Conservation (phyloP, 805 yeast species). For the Cyberlindnera mrakii region DNA sequence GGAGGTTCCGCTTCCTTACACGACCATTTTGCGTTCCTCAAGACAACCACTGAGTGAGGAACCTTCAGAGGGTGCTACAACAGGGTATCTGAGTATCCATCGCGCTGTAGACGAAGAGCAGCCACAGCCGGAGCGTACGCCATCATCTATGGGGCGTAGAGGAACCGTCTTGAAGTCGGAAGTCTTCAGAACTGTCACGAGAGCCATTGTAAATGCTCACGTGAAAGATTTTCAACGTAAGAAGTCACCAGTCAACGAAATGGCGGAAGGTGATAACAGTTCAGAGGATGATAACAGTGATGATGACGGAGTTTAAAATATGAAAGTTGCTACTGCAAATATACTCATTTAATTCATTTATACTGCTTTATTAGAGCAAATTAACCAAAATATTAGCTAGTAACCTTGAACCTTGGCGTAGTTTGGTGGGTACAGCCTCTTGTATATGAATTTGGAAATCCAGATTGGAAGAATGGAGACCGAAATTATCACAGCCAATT, state of each 20-base stretch:
- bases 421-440: constrained; percentile 84
- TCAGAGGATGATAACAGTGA: constrained; percentile 28
- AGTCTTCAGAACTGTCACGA: constrained; percentile 39
- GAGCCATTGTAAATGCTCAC: constrained; percentile 67
- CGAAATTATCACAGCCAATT: constrained; percentile 52
- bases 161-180: constrained; percentile 15
- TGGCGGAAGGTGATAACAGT: constrained; percentile 13
- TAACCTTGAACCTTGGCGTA: constrained; percentile 94
- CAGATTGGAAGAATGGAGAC: constrained; percentile 85
- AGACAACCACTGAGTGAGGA: constrained; percentile 10
- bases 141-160: constrained; percentile 6
- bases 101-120: background rate
- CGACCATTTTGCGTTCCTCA: constrained; percentile 31
- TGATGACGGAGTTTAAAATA: constrained; percentile 15
- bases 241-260: constrained; percentile 9
- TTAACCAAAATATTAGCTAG: constrained; percentile 18
- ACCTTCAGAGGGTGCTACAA: background rate
- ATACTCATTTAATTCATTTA: background rate
- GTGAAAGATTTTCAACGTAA: constrained; percentile 70
- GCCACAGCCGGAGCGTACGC: background rate
- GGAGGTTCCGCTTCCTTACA: constrained; percentile 81
- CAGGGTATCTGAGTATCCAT: background rate
- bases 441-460: constrained; percentile 69
- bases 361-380: background rate
- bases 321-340: background rate